A percentile compares a stretch with the other conserved stretches of the same genome.
These are phyloP conservation scores for Blastobotrys serpentis DNA, from an alignment of 1,139 yeast species.

Conservation along the genomic window DNA sequence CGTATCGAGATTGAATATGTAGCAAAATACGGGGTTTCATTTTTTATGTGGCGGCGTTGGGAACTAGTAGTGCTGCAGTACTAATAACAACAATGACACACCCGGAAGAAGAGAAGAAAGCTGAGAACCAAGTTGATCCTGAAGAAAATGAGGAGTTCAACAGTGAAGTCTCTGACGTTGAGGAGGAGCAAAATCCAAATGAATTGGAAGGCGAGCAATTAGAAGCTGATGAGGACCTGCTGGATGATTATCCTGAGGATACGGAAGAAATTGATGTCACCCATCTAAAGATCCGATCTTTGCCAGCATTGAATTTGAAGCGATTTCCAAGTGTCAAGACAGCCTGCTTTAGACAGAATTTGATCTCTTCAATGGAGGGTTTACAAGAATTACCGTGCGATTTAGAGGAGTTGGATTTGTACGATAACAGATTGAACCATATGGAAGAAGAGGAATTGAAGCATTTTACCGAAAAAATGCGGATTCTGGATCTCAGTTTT, in stretches of 20 bases:
- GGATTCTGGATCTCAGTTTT: slow-evolving; percentile 77
- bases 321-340: slow-evolving; percentile 50
- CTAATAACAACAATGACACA: slow-evolving; percentile 4
- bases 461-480: slow-evolving; percentile 54
- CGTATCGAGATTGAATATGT: too few relatives aligned
- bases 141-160: slow-evolving; percentile 10
- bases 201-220: slow-evolving; percentile 28
- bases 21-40: too few relatives aligned
- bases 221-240: slow-evolving; percentile 48
- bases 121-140: neutral
- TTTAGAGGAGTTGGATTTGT: slow-evolving; percentile 78
- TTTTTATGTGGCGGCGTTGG: too few relatives aligned
- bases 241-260: slow-evolving; percentile 61
- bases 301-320: slow-evolving; percentile 62
- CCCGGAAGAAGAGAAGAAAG: neutral
- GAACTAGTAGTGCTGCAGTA: too few relatives aligned
- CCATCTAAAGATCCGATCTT: slow-evolving; percentile 69
- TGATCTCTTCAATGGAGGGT: slow-evolving; percentile 69
- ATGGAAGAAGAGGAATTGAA: slow-evolving; percentile 62
- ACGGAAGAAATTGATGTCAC: slow-evolving; percentile 69
- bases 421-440: slow-evolving; percentile 88
- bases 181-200: slow-evolving; percentile 11
- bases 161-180: slow-evolving; percentile 11
- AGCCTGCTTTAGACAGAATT: slow-evolving; percentile 80
- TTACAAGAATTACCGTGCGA: slow-evolving; percentile 59